These are phyloP conservation scores for Exophiala lecanii-corni DNA, from an alignment of 2,329 filamentous ascomycete genomes.

Conservation along the genomic window DNA sequence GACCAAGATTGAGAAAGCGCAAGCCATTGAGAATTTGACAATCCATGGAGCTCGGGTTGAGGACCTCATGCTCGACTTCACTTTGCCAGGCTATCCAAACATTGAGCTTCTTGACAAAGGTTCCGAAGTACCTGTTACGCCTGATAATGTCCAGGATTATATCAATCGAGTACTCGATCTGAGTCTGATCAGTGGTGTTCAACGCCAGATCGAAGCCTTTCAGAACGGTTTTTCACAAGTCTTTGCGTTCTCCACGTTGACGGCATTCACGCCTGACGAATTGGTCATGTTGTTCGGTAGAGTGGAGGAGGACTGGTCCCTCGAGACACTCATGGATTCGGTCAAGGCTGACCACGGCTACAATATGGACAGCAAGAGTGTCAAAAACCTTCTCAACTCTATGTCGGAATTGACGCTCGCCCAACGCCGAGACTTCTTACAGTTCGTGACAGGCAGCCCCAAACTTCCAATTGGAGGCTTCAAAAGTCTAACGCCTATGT, in stretches of 20 bases:
- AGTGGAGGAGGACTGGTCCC: constrained; percentile 92
- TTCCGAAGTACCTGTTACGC: constrained; percentile 69
- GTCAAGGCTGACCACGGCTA: constrained; percentile 98
- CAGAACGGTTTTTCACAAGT: constrained; percentile 87
- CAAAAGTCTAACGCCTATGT: constrained; percentile 95
- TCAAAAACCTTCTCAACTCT: constrained; percentile 84
- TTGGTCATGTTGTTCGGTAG: constrained; percentile 90
- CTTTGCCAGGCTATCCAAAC: constrained; percentile 79
- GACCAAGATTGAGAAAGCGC: constrained; percentile 64
- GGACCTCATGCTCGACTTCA: constrained; percentile 89
- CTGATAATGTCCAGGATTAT: constrained; percentile 86
- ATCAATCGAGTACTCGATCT: constrained; percentile 86
- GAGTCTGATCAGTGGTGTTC: constrained; percentile 84
- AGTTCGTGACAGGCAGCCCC: constrained; percentile 96
- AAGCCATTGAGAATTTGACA: constrained; percentile 63
- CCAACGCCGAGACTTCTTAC: constrained; percentile 86
- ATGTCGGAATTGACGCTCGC: constrained; percentile 80
- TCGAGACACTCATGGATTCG: constrained; percentile 95
- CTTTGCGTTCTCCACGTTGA: constrained; percentile 88
- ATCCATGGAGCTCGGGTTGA: constrained; percentile 76
- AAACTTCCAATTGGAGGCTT: constrained; percentile 98
- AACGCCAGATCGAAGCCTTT: constrained; percentile 86
- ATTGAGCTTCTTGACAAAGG: constrained; percentile 80
- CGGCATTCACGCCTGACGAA: constrained; percentile 91
- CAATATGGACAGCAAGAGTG: constrained; percentile 96